Conservation (phyloP, 2,329 filamentous ascomycete genomes). For the Neocucurbitaria cava region DNA sequence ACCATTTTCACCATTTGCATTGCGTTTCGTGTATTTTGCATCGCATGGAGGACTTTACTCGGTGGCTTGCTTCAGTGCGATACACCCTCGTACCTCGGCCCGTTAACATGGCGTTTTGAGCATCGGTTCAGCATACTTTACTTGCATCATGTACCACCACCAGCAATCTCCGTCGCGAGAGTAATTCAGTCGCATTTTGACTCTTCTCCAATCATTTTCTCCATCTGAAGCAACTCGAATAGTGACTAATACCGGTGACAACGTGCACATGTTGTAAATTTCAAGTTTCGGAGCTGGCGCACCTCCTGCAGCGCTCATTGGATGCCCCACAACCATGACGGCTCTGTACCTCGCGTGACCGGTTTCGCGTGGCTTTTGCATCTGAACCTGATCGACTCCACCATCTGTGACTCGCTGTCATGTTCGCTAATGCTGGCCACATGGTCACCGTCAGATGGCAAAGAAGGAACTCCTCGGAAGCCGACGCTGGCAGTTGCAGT, state of each 20-base stretch:
- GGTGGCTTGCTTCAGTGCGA: conserved; percentile 8
- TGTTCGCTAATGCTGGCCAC: conserved; percentile 8
- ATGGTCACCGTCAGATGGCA: conserved; percentile 1
- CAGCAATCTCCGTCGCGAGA: not conserved
- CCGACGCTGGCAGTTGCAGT: not conserved
- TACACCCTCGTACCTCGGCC: conserved; percentile 7
- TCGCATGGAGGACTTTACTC: not conserved
- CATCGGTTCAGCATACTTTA: not conserved
- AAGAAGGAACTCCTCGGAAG: not conserved
- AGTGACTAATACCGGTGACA: not conserved
- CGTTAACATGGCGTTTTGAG: not conserved
- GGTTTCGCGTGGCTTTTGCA: not conserved
- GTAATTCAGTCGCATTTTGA: not conserved
- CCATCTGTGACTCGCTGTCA: conserved; percentile 11
- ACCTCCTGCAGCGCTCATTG: not conserved
- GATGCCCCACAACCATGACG: not conserved
- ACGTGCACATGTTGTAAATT: not conserved
- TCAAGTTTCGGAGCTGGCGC: not conserved
- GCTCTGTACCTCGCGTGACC: not conserved
- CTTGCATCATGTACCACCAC: not conserved
- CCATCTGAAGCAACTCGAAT: not conserved
- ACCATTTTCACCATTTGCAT: conserved; percentile 13
- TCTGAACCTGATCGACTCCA: conserved; percentile 2
- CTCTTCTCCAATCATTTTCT: not conserved
- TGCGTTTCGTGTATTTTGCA: not conserved